These are phyloP conservation scores for Arabis alpina DNA, from an alignment of 345 rosid species.

Conservation along the genomic window DNA sequence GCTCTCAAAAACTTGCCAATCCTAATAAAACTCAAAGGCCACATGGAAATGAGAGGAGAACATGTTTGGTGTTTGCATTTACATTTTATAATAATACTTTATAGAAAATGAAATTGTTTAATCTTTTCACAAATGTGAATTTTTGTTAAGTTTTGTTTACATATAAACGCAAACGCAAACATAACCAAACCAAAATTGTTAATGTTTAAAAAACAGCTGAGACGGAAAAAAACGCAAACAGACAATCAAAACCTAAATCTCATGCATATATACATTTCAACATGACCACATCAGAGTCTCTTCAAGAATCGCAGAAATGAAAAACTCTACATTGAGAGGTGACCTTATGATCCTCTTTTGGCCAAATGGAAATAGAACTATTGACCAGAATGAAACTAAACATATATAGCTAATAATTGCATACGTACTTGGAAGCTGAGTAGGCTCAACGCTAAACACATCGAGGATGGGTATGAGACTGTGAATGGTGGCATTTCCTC, in stretches of 20 bases:
- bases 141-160: neutral
- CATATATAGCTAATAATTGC: slow-evolving; percentile 3
- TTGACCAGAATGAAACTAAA: neutral
- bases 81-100: neutral
- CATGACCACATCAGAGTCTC: neutral
- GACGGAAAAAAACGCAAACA: neutral
- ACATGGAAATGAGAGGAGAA: neutral
- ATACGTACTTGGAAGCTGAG: slow-evolving; percentile 40
- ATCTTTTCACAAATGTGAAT: neutral
- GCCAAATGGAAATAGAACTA: neutral
- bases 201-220: neutral
- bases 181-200: neutral
- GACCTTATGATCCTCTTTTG: too few relatives aligned
- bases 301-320: neutral
- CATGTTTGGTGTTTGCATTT: neutral
- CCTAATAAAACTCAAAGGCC: neutral
- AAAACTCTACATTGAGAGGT: slow-evolving; percentile 19
- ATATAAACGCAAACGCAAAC: neutral
- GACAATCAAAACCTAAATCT: slow-evolving; percentile 5
- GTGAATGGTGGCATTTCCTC: slow-evolving; percentile 47
- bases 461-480: slow-evolving; percentile 57
- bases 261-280: slow-evolving; percentile 20
- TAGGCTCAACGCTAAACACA: slow-evolving; percentile 36
- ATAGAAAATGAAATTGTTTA: neutral
- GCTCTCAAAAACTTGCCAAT: neutral